Conservation (phyloP, 495 filamentous ascomycete species). For the Patellaria atrata region DNA sequence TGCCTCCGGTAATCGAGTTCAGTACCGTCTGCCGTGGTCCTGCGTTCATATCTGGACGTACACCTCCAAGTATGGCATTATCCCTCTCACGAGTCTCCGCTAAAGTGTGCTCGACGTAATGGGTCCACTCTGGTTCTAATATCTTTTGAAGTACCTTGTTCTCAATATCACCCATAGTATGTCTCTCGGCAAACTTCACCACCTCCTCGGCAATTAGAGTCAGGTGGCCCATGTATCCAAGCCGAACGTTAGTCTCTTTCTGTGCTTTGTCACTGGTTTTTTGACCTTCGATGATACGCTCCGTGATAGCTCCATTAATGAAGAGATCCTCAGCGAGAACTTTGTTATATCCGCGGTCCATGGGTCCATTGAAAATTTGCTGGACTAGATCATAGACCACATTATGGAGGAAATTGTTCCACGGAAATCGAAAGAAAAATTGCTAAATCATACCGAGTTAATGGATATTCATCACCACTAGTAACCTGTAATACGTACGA, state of each 20-base stretch:
- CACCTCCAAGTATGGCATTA: conserved; percentile 95
- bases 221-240: conserved; percentile 97
- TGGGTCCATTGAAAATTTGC: conserved; percentile 96
- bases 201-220: conserved; percentile 97
- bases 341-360: conserved; percentile 91
- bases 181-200: conserved; percentile 92
- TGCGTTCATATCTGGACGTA: conserved; percentile 75
- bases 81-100: conserved; percentile 91
- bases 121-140: conserved; percentile 75
- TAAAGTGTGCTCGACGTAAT: conserved; percentile 88
- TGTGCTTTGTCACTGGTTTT: conserved; percentile 73
- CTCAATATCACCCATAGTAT: conserved; percentile 75
- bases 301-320: conserved; percentile 74
- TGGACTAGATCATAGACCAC: conserved; percentile 99
- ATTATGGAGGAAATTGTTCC: conserved; percentile 99
- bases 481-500: conserved; percentile 43
- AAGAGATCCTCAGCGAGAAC: conserved; percentile 88
- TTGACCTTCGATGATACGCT: conserved; percentile 84
- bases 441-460: too few relatives aligned
- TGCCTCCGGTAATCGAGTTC: conserved; percentile 42
- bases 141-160: conserved; percentile 77
- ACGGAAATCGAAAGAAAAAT: conserved; percentile 97
- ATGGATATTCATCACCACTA: conserved; percentile 1
- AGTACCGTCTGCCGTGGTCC: conserved; percentile 50
- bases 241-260: conserved; percentile 64